phyloP scores from a whole-genome alignment of 495 filamentous ascomycete genomes.

The Aspergillus coremiiformis region DNA sequence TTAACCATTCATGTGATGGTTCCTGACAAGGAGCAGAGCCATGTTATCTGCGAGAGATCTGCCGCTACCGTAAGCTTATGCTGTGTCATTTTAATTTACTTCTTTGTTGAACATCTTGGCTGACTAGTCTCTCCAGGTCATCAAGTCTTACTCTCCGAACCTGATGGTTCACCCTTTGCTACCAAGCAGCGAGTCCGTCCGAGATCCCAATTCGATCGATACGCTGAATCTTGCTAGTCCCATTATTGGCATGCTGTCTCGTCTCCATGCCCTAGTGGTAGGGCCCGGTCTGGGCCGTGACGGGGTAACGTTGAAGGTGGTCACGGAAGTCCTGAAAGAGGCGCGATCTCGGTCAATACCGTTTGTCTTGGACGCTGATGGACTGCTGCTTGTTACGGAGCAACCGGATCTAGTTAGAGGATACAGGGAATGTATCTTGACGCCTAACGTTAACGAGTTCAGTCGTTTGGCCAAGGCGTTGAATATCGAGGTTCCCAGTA shows the following conservation, averaged over 20 bases:
- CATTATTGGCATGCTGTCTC: constrained; percentile 72
- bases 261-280: constrained; percentile 88
- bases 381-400: constrained; percentile 66
- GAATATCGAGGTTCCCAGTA: constrained; percentile 47
- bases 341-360: constrained; percentile 67
- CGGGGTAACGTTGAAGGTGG: constrained; percentile 80
- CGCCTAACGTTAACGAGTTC: constrained; percentile 94
- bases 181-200: constrained; percentile 54
- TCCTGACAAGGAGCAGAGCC: constrained; percentile 54
- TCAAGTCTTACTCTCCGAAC: constrained; percentile 97
- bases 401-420: constrained; percentile 71
- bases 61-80: constrained; percentile 51
- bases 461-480: constrained; percentile 65
- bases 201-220: constrained; percentile 36
- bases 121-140: constrained; percentile 44
- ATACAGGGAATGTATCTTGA: constrained; percentile 79
- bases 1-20: background rate
- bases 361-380: constrained; percentile 90
- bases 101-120: background rate
- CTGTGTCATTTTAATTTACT: background rate
- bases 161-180: constrained; percentile 97
- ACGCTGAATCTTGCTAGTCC: constrained; percentile 55
- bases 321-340: constrained; percentile 68
- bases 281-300: constrained; percentile 91
- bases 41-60: constrained; percentile 89